Evolutionary conservation across 2,329 filamentous ascomycete species (phyloP).

Genomic region (Chaetothyriales sp.): DNA sequence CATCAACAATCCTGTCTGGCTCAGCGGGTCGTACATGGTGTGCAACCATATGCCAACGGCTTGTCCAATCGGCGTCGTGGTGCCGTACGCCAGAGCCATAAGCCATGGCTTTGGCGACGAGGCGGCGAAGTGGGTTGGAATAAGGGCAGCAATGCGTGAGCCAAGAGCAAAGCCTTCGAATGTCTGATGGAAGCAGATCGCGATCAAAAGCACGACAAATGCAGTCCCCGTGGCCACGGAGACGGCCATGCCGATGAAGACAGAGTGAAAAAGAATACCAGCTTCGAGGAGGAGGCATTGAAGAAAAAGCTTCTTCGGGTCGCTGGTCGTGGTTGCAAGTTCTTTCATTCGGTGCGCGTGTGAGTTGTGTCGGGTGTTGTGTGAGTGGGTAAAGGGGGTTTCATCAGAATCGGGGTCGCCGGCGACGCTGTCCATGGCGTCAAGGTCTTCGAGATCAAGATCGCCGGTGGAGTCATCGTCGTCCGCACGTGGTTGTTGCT

Average conservation of each 20-base stretch:
- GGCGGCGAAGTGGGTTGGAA: constrained; percentile 49
- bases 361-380: constrained; percentile 17
- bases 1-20: constrained; percentile 61
- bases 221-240: constrained; percentile 67
- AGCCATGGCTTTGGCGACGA: constrained; percentile 62
- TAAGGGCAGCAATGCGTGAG: constrained; percentile 68
- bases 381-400: constrained; percentile 9
- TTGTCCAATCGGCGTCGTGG: constrained; percentile 69
- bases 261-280: constrained; percentile 70
- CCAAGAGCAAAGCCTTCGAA: constrained; percentile 81
- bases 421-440: constrained; percentile 27
- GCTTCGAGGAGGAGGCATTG: constrained; percentile 71
- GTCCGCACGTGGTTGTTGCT: neutral
- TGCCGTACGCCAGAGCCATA: constrained; percentile 50
- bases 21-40: constrained; percentile 65
- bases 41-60: constrained; percentile 68
- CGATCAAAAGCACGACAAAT: constrained; percentile 66
- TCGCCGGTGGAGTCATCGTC: constrained; percentile 39
- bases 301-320: constrained; percentile 52
- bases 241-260: constrained; percentile 79
- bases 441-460: constrained; percentile 43
- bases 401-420: constrained; percentile 31
- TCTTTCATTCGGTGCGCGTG: neutral
- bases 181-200: constrained; percentile 73
- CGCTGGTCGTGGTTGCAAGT: constrained; percentile 27